Conservation (phyloP, 768 basidiomycete genomes). For the Lentinula detonsa region DNA sequence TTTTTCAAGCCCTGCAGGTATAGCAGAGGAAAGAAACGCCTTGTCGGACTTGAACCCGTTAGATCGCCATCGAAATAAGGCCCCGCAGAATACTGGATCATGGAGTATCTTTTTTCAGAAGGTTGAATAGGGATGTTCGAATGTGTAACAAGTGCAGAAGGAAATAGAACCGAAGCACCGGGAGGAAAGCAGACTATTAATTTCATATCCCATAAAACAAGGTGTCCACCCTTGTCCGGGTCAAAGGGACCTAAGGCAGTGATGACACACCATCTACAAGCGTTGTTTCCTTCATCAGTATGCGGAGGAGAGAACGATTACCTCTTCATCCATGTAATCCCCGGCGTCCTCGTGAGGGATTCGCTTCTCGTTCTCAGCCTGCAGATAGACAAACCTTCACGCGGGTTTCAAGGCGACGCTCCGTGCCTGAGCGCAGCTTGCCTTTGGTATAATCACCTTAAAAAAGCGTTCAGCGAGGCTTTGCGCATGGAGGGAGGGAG, state of each 20-base stretch:
- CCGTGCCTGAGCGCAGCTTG: no score
- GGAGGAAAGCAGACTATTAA: conserved; percentile 16
- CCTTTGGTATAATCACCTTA: no score
- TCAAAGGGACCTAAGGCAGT: conserved; percentile 10
- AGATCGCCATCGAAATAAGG: conserved; percentile 15
- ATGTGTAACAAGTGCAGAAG: conserved; percentile 14
- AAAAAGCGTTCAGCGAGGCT: no score
- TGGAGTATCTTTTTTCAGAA: background rate
- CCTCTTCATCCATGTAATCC: no score
- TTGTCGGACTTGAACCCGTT: conserved; percentile 10
- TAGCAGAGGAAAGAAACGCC: background rate
- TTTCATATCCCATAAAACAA: conserved; percentile 15
- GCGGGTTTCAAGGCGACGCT: no score
- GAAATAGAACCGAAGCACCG: conserved; percentile 15
- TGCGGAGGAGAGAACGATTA: background rate
- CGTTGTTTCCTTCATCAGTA: conserved; percentile 6
- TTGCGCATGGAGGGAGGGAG: no score
- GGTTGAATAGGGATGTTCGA: conserved; percentile 1
- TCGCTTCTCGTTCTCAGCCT: no score
- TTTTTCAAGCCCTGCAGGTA: background rate
- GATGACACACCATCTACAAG: conserved; percentile 9
- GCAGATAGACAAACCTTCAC: no score
- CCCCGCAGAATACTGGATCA: conserved; percentile 19
- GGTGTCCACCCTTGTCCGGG: conserved; percentile 14
- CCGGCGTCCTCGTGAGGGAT: no score